phyloP scores from a whole-genome alignment of 164 flowering plant genomes.

The Dillenia suffruticosa region DNA sequence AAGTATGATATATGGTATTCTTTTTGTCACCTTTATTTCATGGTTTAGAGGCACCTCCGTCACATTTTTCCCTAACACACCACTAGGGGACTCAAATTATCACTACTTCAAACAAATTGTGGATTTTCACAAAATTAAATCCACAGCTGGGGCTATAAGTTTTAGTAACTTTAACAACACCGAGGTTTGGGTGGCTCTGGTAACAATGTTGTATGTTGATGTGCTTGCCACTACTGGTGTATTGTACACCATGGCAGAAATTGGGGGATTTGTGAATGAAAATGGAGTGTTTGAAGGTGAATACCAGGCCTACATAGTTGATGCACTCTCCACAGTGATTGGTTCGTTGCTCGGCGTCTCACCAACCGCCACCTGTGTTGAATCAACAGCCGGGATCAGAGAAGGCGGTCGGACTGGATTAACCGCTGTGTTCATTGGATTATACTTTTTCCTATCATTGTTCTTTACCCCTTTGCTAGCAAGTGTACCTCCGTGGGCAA shows the following conservation, averaged over 20 bases:
- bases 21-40: constrained; percentile 65
- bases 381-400: constrained; percentile 74
- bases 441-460: constrained; percentile 56
- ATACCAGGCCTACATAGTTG: constrained; percentile 70
- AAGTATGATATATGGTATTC: constrained; percentile 79
- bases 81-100: constrained; percentile 50
- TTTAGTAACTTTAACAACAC: constrained; percentile 48
- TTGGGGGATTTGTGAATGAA: constrained; percentile 59
- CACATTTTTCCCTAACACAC: constrained; percentile 58
- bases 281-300: constrained; percentile 71
- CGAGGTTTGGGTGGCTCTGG: constrained; percentile 66
- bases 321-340: constrained; percentile 58
- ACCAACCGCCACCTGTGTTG: constrained; percentile 56
- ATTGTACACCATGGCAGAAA: constrained; percentile 74
- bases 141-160: constrained; percentile 63
- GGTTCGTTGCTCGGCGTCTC: constrained; percentile 72
- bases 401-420: constrained; percentile 91
- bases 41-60: constrained; percentile 73
- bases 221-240: constrained; percentile 72
- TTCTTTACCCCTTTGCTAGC: constrained; percentile 64
- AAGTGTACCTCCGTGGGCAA: constrained; percentile 88
- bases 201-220: constrained; percentile 68
- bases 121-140: constrained; percentile 57
- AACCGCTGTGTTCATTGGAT: constrained; percentile 54
- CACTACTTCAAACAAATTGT: constrained; percentile 68